A percentile compares a stretch with the other conserved stretches of the same genome.
phyloP scores from a whole-genome alignment of 805 yeast species.

The Monosporozyma unispora region DNA sequence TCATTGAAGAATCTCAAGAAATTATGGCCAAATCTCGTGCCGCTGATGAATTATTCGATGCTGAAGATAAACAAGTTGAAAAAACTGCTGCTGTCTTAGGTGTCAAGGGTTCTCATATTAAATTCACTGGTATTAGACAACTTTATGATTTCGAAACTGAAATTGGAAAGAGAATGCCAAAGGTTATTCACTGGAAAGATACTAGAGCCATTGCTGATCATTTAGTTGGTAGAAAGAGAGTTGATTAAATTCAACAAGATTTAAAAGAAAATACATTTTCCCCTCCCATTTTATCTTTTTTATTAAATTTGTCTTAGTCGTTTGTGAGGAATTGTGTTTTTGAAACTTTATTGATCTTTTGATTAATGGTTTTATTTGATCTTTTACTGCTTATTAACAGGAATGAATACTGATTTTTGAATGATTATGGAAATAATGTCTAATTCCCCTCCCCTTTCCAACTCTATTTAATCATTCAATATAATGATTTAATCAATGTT shows the following conservation, averaged over 20 bases:
- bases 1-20: slow-evolving; percentile 41
- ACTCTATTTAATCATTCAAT: neutral
- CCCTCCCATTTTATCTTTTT: neutral
- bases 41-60: slow-evolving; percentile 23
- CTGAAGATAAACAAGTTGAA: slow-evolving; percentile 28
- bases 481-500: neutral
- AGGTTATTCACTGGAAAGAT: slow-evolving; percentile 72
- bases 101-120: slow-evolving; percentile 65
- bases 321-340: too few relatives aligned
- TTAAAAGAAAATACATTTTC: neutral
- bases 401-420: neutral
- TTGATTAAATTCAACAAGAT: slow-evolving; percentile 9
- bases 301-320: neutral
- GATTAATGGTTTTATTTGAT: neutral
- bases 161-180: slow-evolving; percentile 74
- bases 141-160: slow-evolving; percentile 87
- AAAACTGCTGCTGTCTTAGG: slow-evolving; percentile 78
- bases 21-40: slow-evolving; percentile 25
- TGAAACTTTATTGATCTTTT: too few relatives aligned
- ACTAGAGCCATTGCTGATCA: slow-evolving; percentile 74
- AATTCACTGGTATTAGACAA: slow-evolving; percentile 61
- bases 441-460: neutral
- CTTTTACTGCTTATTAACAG: neutral
- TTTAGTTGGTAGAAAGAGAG: slow-evolving; percentile 61
- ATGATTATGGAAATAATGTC: slow-evolving; percentile 2